Evolutionary conservation across 768 basidiomycete genomes (phyloP).

Genomic region (Podaxis pistillaris): DNA sequence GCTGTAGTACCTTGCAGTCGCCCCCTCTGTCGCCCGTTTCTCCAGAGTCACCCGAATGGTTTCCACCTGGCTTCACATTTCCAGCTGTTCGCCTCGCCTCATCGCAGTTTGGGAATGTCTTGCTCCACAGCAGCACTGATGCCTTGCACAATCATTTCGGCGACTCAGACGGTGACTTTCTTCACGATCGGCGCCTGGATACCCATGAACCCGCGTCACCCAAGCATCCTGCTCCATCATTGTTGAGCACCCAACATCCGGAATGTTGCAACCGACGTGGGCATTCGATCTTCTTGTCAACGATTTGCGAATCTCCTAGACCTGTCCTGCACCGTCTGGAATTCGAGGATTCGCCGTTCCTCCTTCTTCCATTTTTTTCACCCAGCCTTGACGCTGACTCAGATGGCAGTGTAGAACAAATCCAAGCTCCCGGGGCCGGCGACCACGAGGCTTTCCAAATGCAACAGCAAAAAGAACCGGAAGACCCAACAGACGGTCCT

Average conservation of each 20-base stretch:
- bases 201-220: background rate
- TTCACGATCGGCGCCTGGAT: background rate
- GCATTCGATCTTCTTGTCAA: background rate
- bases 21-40: slow-evolving; percentile 7
- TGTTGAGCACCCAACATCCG: background rate
- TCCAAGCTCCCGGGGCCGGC: background rate
- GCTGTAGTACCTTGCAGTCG: slow-evolving; percentile 11
- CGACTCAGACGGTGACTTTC: background rate
- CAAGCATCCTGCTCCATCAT: background rate
- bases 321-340: background rate
- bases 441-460: background rate
- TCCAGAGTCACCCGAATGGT: background rate
- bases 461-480: background rate
- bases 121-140: background rate
- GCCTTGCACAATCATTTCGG: background rate
- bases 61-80: background rate
- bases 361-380: background rate
- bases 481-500: background rate
- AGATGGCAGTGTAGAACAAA: background rate
- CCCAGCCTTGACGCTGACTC: background rate
- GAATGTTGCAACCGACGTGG: background rate
- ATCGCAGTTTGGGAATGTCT: background rate
- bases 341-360: background rate
- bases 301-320: slow-evolving; percentile 1
- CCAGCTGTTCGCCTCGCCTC: background rate